Evolutionary conservation across 768 basidiomycete genomes (phyloP), one percentile per base, ranked within the genome.

Genomic region (Leccinum barrowsii): DNA sequence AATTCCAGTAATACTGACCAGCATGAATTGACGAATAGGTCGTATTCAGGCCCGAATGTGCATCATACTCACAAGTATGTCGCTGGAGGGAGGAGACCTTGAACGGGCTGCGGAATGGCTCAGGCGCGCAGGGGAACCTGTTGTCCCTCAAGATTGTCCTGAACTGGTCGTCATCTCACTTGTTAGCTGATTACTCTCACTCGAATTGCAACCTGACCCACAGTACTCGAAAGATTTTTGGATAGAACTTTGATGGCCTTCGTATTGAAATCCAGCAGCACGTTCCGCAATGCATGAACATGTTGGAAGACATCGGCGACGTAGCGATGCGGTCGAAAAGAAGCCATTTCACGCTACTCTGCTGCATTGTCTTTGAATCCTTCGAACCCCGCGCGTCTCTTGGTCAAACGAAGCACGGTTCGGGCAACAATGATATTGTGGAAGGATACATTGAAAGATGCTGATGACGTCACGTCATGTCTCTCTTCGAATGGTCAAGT

Each of bases 221-320:
- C 15, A 7, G 15, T 21, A 1, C 13, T 56, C 26, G 26, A 26
- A 50, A 62, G 47, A 47, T 58, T 2, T 58, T 61, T 21, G 63
- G 56, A 2, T 65, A 59, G 63, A n/a, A 52, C 13, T 58, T 65
- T 44, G 59, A 65, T 4, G 17, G 32, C 17, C 56, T 58, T 7
- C 3, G 13, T 2, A 1, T 19, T 11, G 44, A 30, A 6, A 46
- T 58, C 22, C 47, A 49, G 10, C 3, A 30, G 7, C 48, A 21
- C 0, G n/a, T 61, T 42, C 28, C 5, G 42, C 24, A 34, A 3
- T 50, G 54, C 17, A 2, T 46, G 8, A 22, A 6, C 17, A 4
- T 8, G 1, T 11, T 56, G 2, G 51, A 64, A 46, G 11, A 3
- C 2, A 2, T 10, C 0, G 63, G 52, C 3, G 55, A 64, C 48